Evolutionary conservation across 768 basidiomycete species (phyloP), one percentile per base, ranked within the genome.

Genomic region (Suillus subluteus): DNA sequence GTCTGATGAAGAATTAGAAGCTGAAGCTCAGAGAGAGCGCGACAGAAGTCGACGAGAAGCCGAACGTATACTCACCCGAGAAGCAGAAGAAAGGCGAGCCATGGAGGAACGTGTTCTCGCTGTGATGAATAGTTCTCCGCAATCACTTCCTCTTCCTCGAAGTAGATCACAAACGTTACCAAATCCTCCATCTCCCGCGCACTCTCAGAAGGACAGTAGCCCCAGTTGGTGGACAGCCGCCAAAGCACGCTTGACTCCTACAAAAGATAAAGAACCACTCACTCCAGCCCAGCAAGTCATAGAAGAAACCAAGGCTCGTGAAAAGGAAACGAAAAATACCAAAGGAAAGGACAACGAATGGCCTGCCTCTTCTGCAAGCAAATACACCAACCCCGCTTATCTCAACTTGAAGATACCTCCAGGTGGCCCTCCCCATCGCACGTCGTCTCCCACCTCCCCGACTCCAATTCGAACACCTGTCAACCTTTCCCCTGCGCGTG

Each of bases 271-370:
- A 71, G 87, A 91, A 16, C 76, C 81, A 1, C 86, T 92, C n/a
- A 95, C 94, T 0, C 92, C 93, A 11, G 93, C 94, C 0, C 93
- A 95, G 72, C 92, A 93, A 70, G 83, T 95, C 63, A 88, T 94
- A 58, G 83, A 85, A 65, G 92, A 95, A 9, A 81, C 91, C 21
- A 92, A 94, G 73, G 80, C 85, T 23, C 83, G 86, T 52, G 86
- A 90, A 64, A 89, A 87, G 72, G 87, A 87, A 59, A 76, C 79
- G 70, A 82, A 77, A 67, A 74, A 71, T 21, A 40, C 70, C 1
- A 82, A 81, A 63, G 79, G 75, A 35, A 84, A 84, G 69, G 82
- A 80, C 62, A 85, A 83, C 71, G 84, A 80, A 61, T 91, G 88
- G 89, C 88, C 88, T 3, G 74, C 86, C 6, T 81, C 82, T 62